Evolutionary conservation across 164 flowering plant species (phyloP), one percentile per base, ranked within the genome.

Genomic region (Taxillus chinensis): DNA sequence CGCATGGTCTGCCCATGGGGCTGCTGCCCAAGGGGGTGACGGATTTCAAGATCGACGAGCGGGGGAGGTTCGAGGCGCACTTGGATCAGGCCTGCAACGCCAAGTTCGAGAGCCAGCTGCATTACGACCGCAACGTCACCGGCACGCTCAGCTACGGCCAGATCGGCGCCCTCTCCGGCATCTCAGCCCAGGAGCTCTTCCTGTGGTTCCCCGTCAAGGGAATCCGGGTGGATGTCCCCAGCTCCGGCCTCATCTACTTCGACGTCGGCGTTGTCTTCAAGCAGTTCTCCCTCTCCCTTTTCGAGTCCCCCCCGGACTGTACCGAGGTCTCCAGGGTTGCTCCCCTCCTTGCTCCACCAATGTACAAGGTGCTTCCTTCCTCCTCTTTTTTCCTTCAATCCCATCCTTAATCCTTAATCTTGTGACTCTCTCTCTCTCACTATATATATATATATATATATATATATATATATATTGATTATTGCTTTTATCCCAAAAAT

Each of bases 151-250:
- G 76, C 50, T 73, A 66, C 54, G 83, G 81, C 5, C 81, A 67
- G 79, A 75, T 80, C 65, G 73, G 63, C 1, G 68, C 59, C 6
- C 54, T 80, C 8, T 66, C 81, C 10, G 83, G 83, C 3, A 57
- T 80, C 45, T 59, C 73, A 3, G 77, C 80, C n/a, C 79, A 75
- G 65, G 83, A 80, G 57, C 64, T 80, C 7, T 80, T 80, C 46
- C 68, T 80, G 2, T 80, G 83, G 83, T 71, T 80, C 16, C 79
- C 81, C 12, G 83, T 80, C 9, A 75, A 71, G 37, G 78, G 76
- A 4, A 77, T 80, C 58, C 73, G 74, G 5, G 83, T 80, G 17
- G 81, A 77, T 42, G 67, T 77, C 13, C 83, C 83, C 1, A 77
- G 78, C 67, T 77, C 83, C 11, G 81, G 83, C 3, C 57, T 77